Percentiles rank a stretch among this genome's conserved stretches.
phyloP scores from a whole-genome alignment of 257 asterid genomes.

The Oldenlandia corymbosa region DNA sequence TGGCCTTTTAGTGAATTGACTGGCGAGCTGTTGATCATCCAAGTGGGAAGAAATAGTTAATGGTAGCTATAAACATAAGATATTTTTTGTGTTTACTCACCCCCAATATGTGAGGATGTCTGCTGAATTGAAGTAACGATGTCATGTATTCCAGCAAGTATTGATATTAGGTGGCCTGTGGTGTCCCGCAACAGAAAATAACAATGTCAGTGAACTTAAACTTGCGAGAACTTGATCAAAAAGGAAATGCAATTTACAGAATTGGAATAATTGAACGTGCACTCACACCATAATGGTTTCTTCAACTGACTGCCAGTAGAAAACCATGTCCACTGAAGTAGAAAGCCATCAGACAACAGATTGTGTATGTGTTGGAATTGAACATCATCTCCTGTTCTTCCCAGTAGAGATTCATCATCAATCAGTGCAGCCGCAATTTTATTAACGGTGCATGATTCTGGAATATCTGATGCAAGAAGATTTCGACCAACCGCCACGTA shows the following conservation, averaged over 20 bases:
- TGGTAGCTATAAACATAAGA: too few species aligned
- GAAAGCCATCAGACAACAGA: slow-evolving; percentile 1
- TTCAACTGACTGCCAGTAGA: neutral
- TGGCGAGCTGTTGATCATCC: too few species aligned
- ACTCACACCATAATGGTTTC: slow-evolving; percentile 4
- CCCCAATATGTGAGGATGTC: too few species aligned
- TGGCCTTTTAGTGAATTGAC: too few species aligned
- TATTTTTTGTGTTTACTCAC: too few species aligned
- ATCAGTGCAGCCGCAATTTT: neutral
- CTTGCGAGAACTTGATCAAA: neutral
- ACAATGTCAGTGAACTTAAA: neutral
- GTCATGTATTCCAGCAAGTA: neutral
- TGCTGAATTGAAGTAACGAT: neutral
- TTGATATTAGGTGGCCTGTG: neutral
- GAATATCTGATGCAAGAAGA: neutral
- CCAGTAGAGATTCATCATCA: neutral
- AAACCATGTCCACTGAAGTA: neutral
- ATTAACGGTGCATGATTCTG: neutral
- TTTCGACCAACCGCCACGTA: neutral
- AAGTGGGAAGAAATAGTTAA: too few species aligned
- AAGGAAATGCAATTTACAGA: too few species aligned
- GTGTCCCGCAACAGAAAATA: neutral
- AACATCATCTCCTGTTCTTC: neutral
- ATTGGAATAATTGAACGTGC: neutral
- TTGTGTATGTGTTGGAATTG: neutral